Evolutionary conservation across 1,284 basidiomycete genomes (phyloP).

Genomic region (Boletus austroedulis): DNA sequence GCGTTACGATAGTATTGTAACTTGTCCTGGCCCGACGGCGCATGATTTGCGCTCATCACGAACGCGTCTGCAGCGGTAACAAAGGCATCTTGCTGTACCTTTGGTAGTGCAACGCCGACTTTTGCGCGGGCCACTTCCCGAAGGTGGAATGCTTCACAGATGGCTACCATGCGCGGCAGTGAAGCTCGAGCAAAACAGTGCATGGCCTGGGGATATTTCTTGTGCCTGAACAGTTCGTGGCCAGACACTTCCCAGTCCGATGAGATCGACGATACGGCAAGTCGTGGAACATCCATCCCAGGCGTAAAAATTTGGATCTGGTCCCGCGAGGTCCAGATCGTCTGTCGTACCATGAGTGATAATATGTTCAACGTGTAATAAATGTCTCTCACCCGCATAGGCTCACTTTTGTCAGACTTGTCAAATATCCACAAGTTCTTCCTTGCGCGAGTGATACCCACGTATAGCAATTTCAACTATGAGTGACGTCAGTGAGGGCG

Average conservation of each 20-base stretch:
- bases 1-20: slow-evolving; percentile 47
- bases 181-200: slow-evolving; percentile 59
- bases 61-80: slow-evolving; percentile 50
- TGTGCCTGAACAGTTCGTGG: slow-evolving; percentile 50
- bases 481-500: background rate
- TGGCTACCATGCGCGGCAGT: slow-evolving; percentile 41
- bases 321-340: slow-evolving; percentile 43
- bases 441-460: slow-evolving; percentile 66
- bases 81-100: slow-evolving; percentile 41
- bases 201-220: slow-evolving; percentile 57
- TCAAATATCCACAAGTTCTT: slow-evolving; percentile 69
- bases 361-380: background rate
- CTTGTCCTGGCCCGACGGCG: slow-evolving; percentile 26
- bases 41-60: slow-evolving; percentile 38
- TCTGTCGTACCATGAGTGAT: slow-evolving; percentile 34
- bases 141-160: slow-evolving; percentile 47
- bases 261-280: slow-evolving; percentile 47
- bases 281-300: slow-evolving; percentile 43
- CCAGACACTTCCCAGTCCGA: slow-evolving; percentile 59
- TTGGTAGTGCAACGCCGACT: slow-evolving; percentile 17
- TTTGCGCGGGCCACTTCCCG: slow-evolving; percentile 42
- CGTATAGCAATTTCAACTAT: slow-evolving; percentile 66
- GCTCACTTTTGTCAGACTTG: slow-evolving; percentile 51
- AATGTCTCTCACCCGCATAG: slow-evolving; percentile 50
- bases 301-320: slow-evolving; percentile 47